phyloP scores from a whole-genome alignment of 495 filamentous ascomycete species.

The Aspergillus bertholletiae region DNA sequence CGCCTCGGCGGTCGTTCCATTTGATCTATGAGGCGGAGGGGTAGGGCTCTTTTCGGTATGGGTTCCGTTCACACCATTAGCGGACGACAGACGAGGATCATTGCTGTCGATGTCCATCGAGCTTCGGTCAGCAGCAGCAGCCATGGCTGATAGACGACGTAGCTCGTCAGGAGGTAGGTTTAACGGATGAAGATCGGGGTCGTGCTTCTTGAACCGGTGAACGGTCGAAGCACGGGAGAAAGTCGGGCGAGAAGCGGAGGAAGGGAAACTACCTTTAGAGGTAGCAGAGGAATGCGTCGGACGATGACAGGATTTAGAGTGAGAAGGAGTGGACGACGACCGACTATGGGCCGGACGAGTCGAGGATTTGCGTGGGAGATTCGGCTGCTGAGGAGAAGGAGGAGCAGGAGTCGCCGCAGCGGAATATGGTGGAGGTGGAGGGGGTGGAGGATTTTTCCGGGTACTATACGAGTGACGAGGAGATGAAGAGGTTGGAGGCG shows the following conservation, averaged over 20 bases:
- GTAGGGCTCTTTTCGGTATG: slow-evolving; percentile 57
- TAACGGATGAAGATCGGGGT: slow-evolving; percentile 73
- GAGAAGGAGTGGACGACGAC: slow-evolving; percentile 22
- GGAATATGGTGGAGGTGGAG: slow-evolving; percentile 6
- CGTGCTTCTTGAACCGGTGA: slow-evolving; percentile 47
- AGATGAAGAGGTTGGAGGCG: slow-evolving; percentile 9
- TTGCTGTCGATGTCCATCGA: slow-evolving; percentile 84
- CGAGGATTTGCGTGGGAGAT: slow-evolving; percentile 20
- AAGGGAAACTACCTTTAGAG: background rate
- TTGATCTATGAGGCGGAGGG: slow-evolving; percentile 73
- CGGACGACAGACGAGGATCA: slow-evolving; percentile 25
- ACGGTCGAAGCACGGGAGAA: slow-evolving; percentile 13
- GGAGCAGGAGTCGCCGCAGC: slow-evolving; percentile 10
- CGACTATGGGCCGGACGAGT: slow-evolving; percentile 15
- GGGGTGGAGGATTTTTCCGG: slow-evolving; percentile 6
- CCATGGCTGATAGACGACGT: slow-evolving; percentile 69
- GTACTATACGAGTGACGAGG: slow-evolving; percentile 8
- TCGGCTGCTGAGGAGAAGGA: slow-evolving; percentile 6
- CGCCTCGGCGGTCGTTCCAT: slow-evolving; percentile 64
- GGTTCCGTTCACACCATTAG: slow-evolving; percentile 54
- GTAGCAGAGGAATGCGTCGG: slow-evolving; percentile 9
- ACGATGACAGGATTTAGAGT: slow-evolving; percentile 7
- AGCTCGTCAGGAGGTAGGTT: slow-evolving; percentile 85
- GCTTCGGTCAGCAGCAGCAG: slow-evolving; percentile 58
- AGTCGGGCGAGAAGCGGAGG: slow-evolving; percentile 6